phyloP scores from a whole-genome alignment of 306 rosid genomes.

The Lotus japonicus region DNA sequence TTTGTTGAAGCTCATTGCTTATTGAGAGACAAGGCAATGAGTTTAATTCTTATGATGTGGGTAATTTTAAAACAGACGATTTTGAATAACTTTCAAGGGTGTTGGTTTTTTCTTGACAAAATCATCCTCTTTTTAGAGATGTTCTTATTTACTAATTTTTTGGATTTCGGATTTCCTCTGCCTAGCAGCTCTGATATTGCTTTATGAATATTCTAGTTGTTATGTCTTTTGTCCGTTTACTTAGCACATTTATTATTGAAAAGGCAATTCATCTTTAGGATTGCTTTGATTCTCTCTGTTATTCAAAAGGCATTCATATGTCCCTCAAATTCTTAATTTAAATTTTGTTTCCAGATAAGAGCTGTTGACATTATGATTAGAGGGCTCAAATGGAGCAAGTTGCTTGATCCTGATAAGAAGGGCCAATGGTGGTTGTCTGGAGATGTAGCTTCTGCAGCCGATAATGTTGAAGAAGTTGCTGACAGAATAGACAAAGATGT shows the following conservation, averaged over 20 bases:
- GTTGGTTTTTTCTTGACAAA: not conserved
- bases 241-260: not conserved
- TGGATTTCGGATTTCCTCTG: not conserved
- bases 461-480: conserved; percentile 61
- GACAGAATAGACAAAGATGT: conserved; percentile 74
- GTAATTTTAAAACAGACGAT: too few relatives aligned
- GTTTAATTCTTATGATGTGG: not conserved
- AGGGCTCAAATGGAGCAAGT: conserved; percentile 81
- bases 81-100: too few relatives aligned
- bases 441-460: conserved; percentile 41
- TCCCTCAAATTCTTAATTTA: not conserved
- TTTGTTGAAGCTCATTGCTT: too few relatives aligned
- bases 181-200: conserved; percentile 2
- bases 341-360: conserved; percentile 49
- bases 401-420: conserved; percentile 80
- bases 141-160: not conserved
- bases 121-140: not conserved
- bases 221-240: not conserved
- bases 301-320: not conserved
- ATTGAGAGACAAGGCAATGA: too few relatives aligned
- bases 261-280: not conserved
- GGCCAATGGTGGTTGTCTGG: conserved; percentile 93
- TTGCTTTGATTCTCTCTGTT: not conserved
- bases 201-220: not conserved
- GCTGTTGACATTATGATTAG: conserved; percentile 58